Evolutionary conservation across 495 filamentous ascomycete species (phyloP), one percentile per base, ranked within the genome.

Genomic region (Tetracladium setigerum): DNA sequence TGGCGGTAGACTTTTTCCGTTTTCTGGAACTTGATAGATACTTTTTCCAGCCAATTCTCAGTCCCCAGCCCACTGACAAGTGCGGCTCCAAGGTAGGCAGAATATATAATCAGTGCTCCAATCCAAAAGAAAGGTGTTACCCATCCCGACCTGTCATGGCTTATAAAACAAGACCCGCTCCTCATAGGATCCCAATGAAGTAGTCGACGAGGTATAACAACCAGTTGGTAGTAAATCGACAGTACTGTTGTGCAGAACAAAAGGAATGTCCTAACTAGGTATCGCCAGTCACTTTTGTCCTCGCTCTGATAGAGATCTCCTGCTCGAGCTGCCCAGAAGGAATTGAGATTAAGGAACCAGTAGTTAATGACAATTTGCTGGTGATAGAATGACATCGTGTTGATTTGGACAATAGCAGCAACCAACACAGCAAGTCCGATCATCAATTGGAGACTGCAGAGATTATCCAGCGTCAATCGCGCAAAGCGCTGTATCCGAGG

Each of bases 401-500:
- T 22, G 2, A 38, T 31, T 44, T 44, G 47, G 6, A 19, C 38
- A 8, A 44, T 10, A 11, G 19, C 47, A 5, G 40, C 47, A 9
- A 50, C 33, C 3, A 50, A 12, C 5, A 50, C 44, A 1, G 47
- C 12, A 5, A 19, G 43, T 7, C 47, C 47, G n/a, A 41, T 50
- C 4, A 44, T 27, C 4, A 38, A 3, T 38, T 50, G 47, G n/a
- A 50, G 2, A 31, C 44, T 41, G 30, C 47, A 50, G 12, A 47
- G 37, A 16, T 18, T 31, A 18, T 40, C 37, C 3, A 47, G 37
- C 2, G 36, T n/a, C 0, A 16, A 10, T 27, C 33, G 18, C 5
- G 22, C 16, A 27, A 30, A 47, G 10, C 5, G 10, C 15, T 22
- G 31, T 15, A 12, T 27, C 15, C 30, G 8, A 10, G 14, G 7